Base-by-base conservation (phyloP, 1,284 basidiomycete species). In the Rhodotorula sp. region DNA sequence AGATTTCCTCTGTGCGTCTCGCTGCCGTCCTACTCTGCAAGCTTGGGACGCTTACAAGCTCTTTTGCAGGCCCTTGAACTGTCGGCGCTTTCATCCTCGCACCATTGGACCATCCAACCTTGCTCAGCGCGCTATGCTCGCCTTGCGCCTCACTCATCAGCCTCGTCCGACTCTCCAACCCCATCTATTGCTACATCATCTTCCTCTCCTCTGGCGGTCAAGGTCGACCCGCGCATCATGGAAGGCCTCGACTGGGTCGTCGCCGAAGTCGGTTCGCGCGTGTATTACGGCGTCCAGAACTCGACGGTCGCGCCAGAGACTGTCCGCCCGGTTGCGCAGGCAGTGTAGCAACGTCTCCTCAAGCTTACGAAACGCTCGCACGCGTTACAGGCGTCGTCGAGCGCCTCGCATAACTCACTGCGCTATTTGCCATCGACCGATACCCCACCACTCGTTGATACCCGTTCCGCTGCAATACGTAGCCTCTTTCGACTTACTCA, bases 1-100 rank as follows among this genome's bases (percentile, higher is more conserved):
- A 97, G 81, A 95, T 99, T 74, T 84, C 88, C 70, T 84, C 90
- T 76, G 93, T 91, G 79, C 79, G 89, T 81, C 5, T 10, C 22
- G 11, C 39, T 4, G 9, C 15, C 15, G 17, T 15, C 13, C 44
- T 19, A 9, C 36, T 24, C 24, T 9, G 19, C n/a, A n/a, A n/a
- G n/a, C n/a, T 51, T 4, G 27, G 11, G 11, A 9, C 20, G 4
- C 39, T 55, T 15, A 51, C 51, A 7, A 34, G 34, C 24, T 32
- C 15, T 30, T 15, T 29, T 53, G 8, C n/a, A 74, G 73, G 70
- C 71, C 2, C 62, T 75, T 8, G 66, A 71, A 5, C 64, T 75
- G 8, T 24, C 54, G 0, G 10, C 44, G 2, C 59, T 75, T 20
- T 57, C 68, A 3, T 55, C 56, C 0, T 73, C 74, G 3, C 74